phyloP scores from a whole-genome alignment of 805 yeast genomes.

The Schwanniomyces pseudopolymorphus region DNA sequence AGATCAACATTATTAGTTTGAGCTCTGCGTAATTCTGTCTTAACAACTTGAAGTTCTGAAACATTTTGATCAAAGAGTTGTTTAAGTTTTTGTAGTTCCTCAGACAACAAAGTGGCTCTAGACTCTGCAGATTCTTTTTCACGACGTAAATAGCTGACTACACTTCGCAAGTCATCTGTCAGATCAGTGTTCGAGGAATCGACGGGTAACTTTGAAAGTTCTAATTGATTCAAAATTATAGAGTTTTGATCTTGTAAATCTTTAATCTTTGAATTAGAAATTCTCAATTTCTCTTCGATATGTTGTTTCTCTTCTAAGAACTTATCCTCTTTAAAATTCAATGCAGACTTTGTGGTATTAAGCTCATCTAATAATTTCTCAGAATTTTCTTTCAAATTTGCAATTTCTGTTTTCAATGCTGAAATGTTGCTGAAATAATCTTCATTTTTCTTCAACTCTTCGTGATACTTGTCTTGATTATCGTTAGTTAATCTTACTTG shows the following conservation, averaged over 20 bases:
- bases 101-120: constrained; percentile 37
- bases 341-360: constrained; percentile 6
- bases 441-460: constrained; percentile 55
- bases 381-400: constrained; percentile 12
- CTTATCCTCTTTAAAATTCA: constrained; percentile 16
- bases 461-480: constrained; percentile 54
- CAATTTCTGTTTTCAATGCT: constrained; percentile 16
- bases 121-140: constrained; percentile 72
- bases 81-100: constrained; percentile 55
- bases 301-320: constrained; percentile 20
- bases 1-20: constrained; percentile 18
- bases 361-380: constrained; percentile 10
- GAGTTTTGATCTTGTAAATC: constrained; percentile 69
- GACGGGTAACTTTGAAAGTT: constrained; percentile 21
- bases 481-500: constrained; percentile 49
- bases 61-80: constrained; percentile 48
- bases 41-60: constrained; percentile 52
- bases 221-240: constrained; percentile 68
- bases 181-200: constrained; percentile 10
- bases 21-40: constrained; percentile 43
- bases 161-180: constrained; percentile 39
- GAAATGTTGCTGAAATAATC: constrained; percentile 40
- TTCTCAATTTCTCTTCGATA: constrained; percentile 36
- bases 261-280: constrained; percentile 44
- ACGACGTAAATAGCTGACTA: constrained; percentile 63